These are phyloP conservation scores for Dovyalis caffra DNA, from an alignment of 345 rosid genomes.

Conservation along the genomic window DNA sequence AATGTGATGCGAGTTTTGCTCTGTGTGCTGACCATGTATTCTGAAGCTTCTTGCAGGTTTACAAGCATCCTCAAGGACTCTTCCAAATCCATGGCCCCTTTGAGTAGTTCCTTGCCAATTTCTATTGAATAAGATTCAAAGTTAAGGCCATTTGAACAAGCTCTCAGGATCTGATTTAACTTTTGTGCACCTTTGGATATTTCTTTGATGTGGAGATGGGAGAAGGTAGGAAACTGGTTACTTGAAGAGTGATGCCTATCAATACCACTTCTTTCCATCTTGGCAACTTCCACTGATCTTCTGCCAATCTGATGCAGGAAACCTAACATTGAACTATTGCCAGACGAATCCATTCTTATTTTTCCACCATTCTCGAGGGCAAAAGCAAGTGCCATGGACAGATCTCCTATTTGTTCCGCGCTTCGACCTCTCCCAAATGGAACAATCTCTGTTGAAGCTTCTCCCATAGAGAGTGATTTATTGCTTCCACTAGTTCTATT, in stretches of 20 bases:
- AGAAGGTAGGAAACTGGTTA: slow-evolving; percentile 47
- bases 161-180: slow-evolving; percentile 68
- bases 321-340: slow-evolving; percentile 46
- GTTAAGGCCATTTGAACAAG: slow-evolving; percentile 62
- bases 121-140: slow-evolving; percentile 68
- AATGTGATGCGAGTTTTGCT: slow-evolving; percentile 59
- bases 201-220: slow-evolving; percentile 68
- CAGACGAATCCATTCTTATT: slow-evolving; percentile 51
- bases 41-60: slow-evolving; percentile 71
- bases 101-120: slow-evolving; percentile 66
- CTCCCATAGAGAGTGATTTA: slow-evolving; percentile 29
- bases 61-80: slow-evolving; percentile 79
- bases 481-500: slow-evolving; percentile 30
- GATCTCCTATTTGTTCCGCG: slow-evolving; percentile 49
- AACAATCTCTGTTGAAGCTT: slow-evolving; percentile 51
- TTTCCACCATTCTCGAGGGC: slow-evolving; percentile 79
- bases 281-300: slow-evolving; percentile 43
- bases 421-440: slow-evolving; percentile 46
- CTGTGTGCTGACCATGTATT: slow-evolving; percentile 41
- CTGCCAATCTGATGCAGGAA: slow-evolving; percentile 65
- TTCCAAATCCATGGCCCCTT: slow-evolving; percentile 80
- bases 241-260: slow-evolving; percentile 32
- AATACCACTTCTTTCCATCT: slow-evolving; percentile 37
- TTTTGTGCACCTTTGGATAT: slow-evolving; percentile 75
- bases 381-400: slow-evolving; percentile 68